Evolutionary conservation across 2,329 filamentous ascomycete genomes (phyloP), one percentile per base, ranked within the genome.

Genomic region (Aspergillaceae sp.): DNA sequence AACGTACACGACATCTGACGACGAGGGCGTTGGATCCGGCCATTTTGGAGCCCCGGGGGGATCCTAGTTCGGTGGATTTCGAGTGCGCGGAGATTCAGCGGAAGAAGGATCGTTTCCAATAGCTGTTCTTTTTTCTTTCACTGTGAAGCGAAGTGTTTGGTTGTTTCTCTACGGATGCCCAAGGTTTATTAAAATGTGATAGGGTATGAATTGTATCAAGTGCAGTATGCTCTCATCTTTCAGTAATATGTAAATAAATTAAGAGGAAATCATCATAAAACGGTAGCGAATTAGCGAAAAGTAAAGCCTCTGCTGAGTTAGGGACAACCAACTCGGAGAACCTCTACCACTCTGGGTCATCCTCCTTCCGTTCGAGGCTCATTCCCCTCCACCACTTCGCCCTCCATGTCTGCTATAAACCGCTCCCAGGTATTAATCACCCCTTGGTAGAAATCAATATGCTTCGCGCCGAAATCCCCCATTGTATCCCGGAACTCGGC

Each of bases 401-500:
- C 80, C 61, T 94, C 86, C 83, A 94, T 91, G 60, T 94, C 87
- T 56, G 78, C 75, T n/a, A 97, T 74, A 61, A 96, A 97, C 50
- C 75, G 74, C 71, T 95, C 88, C 92, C 92, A 98, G 5, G 86
- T 85, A 45, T 84, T 82, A 42, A 86, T 80, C 4, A 88, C 85
- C 26, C 79, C 79, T 47, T 80, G 80, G 64, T 95, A 98, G 66
- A 96, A 97, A 7, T 82, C 79, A 36, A 94, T 81, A 64, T 98
- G 88, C 11, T 87, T 82, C 60, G 91, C 84, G 0, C 91, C 88
- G 42, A 98, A 69, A 2, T 80, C 82, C 2, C 87, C 88, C 42
- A 98, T 76, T 56, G 92, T 90, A 53, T 84, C 79, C 65, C 87
- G 87, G 68, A 98, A 94, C 74, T 98, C 91, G 37, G 87, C 75